phyloP scores from a whole-genome alignment of 2,329 filamentous ascomycete species.

The Xylaria multiplex region DNA sequence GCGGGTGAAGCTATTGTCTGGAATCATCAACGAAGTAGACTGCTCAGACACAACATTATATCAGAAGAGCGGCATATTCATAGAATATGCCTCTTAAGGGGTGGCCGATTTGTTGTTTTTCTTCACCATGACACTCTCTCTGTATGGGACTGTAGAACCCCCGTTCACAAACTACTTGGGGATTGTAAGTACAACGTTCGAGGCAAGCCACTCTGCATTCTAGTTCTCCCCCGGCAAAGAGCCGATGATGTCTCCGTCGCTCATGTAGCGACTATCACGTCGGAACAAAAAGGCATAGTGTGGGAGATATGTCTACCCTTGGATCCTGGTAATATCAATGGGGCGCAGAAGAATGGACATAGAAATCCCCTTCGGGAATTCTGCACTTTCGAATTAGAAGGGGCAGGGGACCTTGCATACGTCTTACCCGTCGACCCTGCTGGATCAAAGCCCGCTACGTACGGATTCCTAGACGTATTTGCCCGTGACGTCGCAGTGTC shows the following conservation, averaged over 20 bases:
- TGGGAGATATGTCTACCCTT: slow-evolving; percentile 78
- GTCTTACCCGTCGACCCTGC: slow-evolving; percentile 88
- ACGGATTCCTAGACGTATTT: slow-evolving; percentile 86
- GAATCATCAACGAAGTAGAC: slow-evolving; percentile 71
- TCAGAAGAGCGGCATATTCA: slow-evolving; percentile 77
- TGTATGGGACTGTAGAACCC: slow-evolving; percentile 79
- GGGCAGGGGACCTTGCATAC: slow-evolving; percentile 67
- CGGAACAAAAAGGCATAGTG: slow-evolving; percentile 79
- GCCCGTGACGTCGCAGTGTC: slow-evolving; percentile 87
- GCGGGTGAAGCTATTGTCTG: slow-evolving; percentile 85
- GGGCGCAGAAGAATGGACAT: slow-evolving; percentile 48
- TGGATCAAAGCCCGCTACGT: slow-evolving; percentile 74
- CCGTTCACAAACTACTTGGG: slow-evolving; percentile 67
- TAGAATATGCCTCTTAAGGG: slow-evolving; percentile 79
- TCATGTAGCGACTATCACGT: slow-evolving; percentile 85
- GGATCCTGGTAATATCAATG: slow-evolving; percentile 47
- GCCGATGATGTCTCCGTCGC: slow-evolving; percentile 65
- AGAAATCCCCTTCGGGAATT: slow-evolving; percentile 68
- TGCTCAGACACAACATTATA: slow-evolving; percentile 75
- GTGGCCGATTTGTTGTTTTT: slow-evolving; percentile 84
- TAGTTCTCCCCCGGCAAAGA: slow-evolving; percentile 74
- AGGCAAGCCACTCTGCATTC: slow-evolving; percentile 81
- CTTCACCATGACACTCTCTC: slow-evolving; percentile 76
- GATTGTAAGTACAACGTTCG: slow-evolving; percentile 66
- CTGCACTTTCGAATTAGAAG: slow-evolving; percentile 74